phyloP scores from a whole-genome alignment of 2,329 filamentous ascomycete genomes.

The Diaporthe ampelina region DNA sequence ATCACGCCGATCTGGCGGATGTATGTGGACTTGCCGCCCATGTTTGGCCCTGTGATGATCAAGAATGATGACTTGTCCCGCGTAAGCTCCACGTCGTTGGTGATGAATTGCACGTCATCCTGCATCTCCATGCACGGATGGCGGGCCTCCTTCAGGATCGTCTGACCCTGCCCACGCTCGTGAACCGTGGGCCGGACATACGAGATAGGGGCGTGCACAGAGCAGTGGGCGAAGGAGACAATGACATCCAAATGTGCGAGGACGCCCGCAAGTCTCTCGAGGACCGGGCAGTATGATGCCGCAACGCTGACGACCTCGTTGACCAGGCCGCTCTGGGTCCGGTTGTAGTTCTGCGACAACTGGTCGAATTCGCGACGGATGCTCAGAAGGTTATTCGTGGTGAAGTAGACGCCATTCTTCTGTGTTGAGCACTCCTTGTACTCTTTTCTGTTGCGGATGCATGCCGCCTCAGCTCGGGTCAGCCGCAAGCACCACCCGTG shows the following conservation, averaged over 20 bases:
- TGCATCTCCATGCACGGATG: conserved; percentile 99
- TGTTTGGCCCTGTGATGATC: conserved; percentile 98
- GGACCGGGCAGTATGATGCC: conserved; percentile 92
- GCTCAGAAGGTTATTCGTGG: conserved; percentile 83
- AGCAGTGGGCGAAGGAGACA: conserved; percentile 91
- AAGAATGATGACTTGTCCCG: conserved; percentile 88
- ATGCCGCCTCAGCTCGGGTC: conserved; percentile 90
- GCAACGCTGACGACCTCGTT: conserved; percentile 94
- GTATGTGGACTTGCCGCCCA: conserved; percentile 99
- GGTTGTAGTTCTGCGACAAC: conserved; percentile 93
- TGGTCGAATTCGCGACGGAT: conserved; percentile 94
- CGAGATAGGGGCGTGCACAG: conserved; percentile 90
- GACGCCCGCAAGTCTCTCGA: conserved; percentile 89
- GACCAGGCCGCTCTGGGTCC: conserved; percentile 91
- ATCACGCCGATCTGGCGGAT: conserved; percentile 98
- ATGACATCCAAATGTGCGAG: conserved; percentile 96
- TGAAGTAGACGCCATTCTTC: conserved; percentile 99
- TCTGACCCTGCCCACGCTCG: conserved; percentile 87
- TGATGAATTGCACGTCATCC: conserved; percentile 98
- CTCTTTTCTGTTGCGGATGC: conserved; percentile 89
- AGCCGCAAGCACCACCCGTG: conserved; percentile 98
- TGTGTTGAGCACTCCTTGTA: conserved; percentile 98
- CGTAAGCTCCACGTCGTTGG: conserved; percentile 89
- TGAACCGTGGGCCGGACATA: conserved; percentile 95
- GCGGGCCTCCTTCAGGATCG: conserved; percentile 90